phyloP scores from a whole-genome alignment of 495 filamentous ascomycete species.

The Viridothelium virens region DNA sequence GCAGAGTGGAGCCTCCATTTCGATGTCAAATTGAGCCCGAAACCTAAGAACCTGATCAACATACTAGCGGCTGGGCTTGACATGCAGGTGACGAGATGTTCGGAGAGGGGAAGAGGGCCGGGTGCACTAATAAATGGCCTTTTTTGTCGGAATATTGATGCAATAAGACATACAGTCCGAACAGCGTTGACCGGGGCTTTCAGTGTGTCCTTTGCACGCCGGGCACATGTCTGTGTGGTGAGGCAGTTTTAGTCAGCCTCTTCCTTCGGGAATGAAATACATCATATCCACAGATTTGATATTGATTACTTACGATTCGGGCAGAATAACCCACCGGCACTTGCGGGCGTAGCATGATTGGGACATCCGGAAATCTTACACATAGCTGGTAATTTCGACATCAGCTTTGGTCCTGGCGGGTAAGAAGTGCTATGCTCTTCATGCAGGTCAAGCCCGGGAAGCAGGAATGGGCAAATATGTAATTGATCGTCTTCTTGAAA shows the following conservation, averaged over 20 bases:
- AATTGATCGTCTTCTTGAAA: not conserved
- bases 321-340: constrained; percentile 7
- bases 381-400: constrained; percentile 5
- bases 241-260: constrained; percentile 2
- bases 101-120: not conserved
- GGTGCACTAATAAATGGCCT: not conserved
- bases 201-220: constrained; percentile 7
- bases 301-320: constrained; percentile 6
- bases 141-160: constrained; percentile 2
- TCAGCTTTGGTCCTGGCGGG: constrained; percentile 5
- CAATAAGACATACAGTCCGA: constrained; percentile 7
- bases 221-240: constrained; percentile 3
- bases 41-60: constrained; percentile 7
- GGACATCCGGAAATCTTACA: not conserved
- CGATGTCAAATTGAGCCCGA: not conserved
- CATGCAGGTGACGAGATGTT: not conserved
- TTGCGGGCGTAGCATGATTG: constrained; percentile 1
- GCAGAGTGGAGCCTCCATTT: not conserved
- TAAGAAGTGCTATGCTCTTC: constrained; percentile 6
- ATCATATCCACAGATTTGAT: constrained; percentile 6
- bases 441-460: not conserved
- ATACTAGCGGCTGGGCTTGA: constrained; percentile 4
- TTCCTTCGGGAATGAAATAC: not conserved
- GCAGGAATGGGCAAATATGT: not conserved
- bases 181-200: constrained; percentile 7